Evolutionary conservation across 257 asterid genomes (phyloP).

Genomic region (Solanum bulbocastanum): DNA sequence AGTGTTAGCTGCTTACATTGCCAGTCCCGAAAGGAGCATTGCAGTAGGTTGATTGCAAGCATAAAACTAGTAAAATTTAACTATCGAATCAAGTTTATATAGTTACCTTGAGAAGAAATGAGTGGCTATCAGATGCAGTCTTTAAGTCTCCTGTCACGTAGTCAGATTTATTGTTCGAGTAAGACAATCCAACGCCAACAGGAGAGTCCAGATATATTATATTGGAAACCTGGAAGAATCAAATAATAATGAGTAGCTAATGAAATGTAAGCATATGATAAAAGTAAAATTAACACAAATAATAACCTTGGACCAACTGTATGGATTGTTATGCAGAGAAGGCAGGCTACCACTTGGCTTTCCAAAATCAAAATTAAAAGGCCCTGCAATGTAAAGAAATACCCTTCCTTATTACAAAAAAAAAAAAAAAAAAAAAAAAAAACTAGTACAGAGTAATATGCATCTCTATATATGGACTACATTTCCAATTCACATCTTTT

Average conservation of each 20-base stretch:
- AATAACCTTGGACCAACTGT: constrained; percentile 93
- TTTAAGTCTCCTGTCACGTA: constrained; percentile 71
- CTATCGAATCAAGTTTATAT: background rate
- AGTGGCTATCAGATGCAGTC: constrained; percentile 77
- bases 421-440: background rate
- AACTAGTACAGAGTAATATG: background rate
- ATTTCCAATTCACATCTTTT: no score
- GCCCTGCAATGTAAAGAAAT: constrained; percentile 44
- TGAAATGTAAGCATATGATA: background rate
- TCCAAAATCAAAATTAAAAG: constrained; percentile 75
- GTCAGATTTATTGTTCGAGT: constrained; percentile 56
- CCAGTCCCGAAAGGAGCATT: background rate
- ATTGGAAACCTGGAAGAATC: constrained; percentile 55
- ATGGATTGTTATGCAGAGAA: constrained; percentile 67
- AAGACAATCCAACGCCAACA: constrained; percentile 84
- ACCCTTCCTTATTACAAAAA: background rate
- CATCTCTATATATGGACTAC: background rate
- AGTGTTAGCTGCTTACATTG: background rate
- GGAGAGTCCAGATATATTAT: constrained; percentile 84
- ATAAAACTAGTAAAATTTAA: background rate
- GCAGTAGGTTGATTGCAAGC: constrained; percentile 9
- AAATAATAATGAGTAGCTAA: background rate
- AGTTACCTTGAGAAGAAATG: constrained; percentile 74
- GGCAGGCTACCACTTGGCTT: constrained; percentile 51
- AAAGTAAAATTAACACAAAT: background rate